Conservation (phyloP, 805 yeast genomes). For the Hanseniaspora jakobsenii region DNA sequence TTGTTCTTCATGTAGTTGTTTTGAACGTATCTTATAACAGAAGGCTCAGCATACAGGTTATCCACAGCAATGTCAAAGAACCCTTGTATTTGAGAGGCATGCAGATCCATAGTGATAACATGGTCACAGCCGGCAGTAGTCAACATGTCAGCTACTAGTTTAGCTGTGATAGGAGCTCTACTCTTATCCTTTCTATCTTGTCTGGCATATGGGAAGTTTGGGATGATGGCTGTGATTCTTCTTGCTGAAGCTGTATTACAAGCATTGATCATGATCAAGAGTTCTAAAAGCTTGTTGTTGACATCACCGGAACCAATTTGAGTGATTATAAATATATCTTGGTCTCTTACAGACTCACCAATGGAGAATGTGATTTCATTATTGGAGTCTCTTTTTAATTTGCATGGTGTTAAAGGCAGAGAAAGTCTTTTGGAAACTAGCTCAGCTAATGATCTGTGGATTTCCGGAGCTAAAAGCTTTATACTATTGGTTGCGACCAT, state of each 20-base stretch:
- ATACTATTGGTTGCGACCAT: slow-evolving; percentile 62
- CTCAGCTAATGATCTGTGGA: slow-evolving; percentile 57
- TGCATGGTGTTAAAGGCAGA: slow-evolving; percentile 47
- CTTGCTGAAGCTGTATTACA: slow-evolving; percentile 94
- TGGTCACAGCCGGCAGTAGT: slow-evolving; percentile 93
- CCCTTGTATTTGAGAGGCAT: slow-evolving; percentile 96
- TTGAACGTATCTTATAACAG: slow-evolving; percentile 67
- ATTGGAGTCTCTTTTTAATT: slow-evolving; percentile 52
- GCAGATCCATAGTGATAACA: slow-evolving; percentile 92
- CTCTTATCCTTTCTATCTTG: slow-evolving; percentile 95
- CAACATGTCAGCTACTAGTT: slow-evolving; percentile 78
- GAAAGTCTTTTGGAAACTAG: slow-evolving; percentile 55
- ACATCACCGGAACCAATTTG: slow-evolving; percentile 75
- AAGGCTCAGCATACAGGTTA: slow-evolving; percentile 89
- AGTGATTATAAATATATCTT: slow-evolving; percentile 66
- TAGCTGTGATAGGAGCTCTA: slow-evolving; percentile 93
- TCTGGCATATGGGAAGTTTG: slow-evolving; percentile 93
- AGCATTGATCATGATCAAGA: slow-evolving; percentile 82
- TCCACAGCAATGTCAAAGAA: slow-evolving; percentile 92
- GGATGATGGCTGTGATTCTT: slow-evolving; percentile 85
- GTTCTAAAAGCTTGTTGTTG: slow-evolving; percentile 78
- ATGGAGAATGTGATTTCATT: slow-evolving; percentile 67
- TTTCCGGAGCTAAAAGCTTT: slow-evolving; percentile 55
- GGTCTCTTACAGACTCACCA: slow-evolving; percentile 75
- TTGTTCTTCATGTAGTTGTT: slow-evolving; percentile 34